Conservation (phyloP, 805 yeast species). For the Candida insectalens region DNA sequence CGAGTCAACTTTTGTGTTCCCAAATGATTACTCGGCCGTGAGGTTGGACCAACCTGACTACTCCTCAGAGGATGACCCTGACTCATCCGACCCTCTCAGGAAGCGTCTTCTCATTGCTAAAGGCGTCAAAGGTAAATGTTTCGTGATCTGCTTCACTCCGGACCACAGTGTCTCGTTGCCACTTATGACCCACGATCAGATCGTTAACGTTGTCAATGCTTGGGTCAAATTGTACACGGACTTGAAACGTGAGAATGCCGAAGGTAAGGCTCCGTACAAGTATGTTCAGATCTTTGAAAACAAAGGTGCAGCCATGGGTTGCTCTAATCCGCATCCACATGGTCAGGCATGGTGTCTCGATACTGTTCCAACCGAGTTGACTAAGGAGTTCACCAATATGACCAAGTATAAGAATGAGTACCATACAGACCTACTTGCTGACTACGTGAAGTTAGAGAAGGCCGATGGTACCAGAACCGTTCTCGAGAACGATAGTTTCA, state of each 20-base stretch:
- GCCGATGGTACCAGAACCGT: background rate
- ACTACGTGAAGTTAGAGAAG: slow-evolving; percentile 1
- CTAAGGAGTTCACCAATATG: slow-evolving; percentile 1
- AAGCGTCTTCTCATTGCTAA: slow-evolving; percentile 1
- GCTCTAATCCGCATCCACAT: slow-evolving; percentile 2
- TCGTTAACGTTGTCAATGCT: slow-evolving; percentile 1
- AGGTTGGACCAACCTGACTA: slow-evolving; percentile 2
- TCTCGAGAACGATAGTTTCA: slow-evolving; percentile 2
- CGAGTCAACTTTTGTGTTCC: background rate
- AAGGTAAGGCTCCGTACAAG: background rate
- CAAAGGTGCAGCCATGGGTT: slow-evolving; percentile 3
- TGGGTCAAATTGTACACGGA: slow-evolving; percentile 1
- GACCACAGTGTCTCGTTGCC: slow-evolving; percentile 1
- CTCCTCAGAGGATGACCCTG: background rate
- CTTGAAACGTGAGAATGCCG: background rate
- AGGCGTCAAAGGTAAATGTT: slow-evolving; percentile 2
- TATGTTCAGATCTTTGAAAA: slow-evolving; percentile 2
- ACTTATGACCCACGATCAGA: background rate
- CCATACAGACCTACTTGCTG: background rate
- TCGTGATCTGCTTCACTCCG: slow-evolving; percentile 2
- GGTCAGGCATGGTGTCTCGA: slow-evolving; percentile 1
- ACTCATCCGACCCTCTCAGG: background rate
- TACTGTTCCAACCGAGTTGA: slow-evolving; percentile 1
- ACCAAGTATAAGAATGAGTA: background rate
- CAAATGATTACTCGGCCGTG: slow-evolving; percentile 2